phyloP scores from a whole-genome alignment of 1,139 yeast species.

The Hyphopichia buzzinii region DNA sequence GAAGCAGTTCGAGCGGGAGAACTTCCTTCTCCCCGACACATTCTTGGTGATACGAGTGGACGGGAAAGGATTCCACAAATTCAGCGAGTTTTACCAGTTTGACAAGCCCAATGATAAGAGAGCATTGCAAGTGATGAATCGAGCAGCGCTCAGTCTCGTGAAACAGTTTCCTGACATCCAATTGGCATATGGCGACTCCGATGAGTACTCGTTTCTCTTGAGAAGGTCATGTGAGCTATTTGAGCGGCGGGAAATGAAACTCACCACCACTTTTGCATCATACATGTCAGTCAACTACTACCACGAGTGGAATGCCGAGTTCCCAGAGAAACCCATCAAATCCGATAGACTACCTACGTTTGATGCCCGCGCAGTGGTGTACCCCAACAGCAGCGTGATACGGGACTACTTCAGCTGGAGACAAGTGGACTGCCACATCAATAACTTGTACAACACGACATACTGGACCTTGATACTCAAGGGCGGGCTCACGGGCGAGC shows the following conservation, averaged over 20 bases:
- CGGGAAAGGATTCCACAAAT: slow-evolving; percentile 91
- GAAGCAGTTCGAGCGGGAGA: slow-evolving; percentile 73
- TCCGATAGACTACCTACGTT: slow-evolving; percentile 69
- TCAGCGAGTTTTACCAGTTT: slow-evolving; percentile 70
- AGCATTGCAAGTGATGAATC: slow-evolving; percentile 80
- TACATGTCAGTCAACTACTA: slow-evolving; percentile 77
- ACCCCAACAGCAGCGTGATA: slow-evolving; percentile 62
- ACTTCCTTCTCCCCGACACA: slow-evolving; percentile 71
- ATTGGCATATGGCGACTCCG: slow-evolving; percentile 92
- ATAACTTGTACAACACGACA: slow-evolving; percentile 86
- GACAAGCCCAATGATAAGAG: slow-evolving; percentile 81
- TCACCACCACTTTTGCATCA: slow-evolving; percentile 78
- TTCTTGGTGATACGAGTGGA: slow-evolving; percentile 84
- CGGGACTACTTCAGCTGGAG: slow-evolving; percentile 92
- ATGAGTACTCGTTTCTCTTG: slow-evolving; percentile 84
- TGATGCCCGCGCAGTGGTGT: slow-evolving; percentile 86
- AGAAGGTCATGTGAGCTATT: slow-evolving; percentile 61
- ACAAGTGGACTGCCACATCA: slow-evolving; percentile 95
- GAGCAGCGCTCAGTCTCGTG: slow-evolving; percentile 69
- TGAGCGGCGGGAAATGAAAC: slow-evolving; percentile 77
- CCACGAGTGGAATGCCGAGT: slow-evolving; percentile 59
- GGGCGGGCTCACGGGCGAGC: slow-evolving; percentile 71
- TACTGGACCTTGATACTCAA: slow-evolving; percentile 82
- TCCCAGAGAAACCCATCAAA: slow-evolving; percentile 43
- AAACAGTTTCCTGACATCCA: slow-evolving; percentile 65